phyloP scores from a whole-genome alignment of 1,139 yeast genomes.

The Pichia sp. region DNA sequence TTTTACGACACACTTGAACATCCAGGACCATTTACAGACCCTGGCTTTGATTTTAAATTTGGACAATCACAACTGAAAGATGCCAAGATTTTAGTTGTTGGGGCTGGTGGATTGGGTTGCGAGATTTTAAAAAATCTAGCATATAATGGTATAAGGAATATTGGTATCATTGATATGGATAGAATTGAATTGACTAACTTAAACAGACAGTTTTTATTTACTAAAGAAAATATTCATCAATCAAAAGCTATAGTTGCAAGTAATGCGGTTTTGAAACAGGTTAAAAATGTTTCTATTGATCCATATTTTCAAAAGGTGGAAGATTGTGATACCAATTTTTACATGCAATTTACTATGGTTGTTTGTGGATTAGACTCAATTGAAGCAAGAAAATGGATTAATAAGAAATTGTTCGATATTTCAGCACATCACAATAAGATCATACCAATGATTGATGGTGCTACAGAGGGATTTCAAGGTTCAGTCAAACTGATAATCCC shows the following conservation, averaged over 20 bases:
- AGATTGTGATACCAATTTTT: constrained; percentile 59
- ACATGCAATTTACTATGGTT: constrained; percentile 62
- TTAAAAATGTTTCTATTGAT: constrained; percentile 43
- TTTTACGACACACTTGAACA: too few species aligned
- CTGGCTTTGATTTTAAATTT: constrained; percentile 23
- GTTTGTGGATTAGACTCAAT: constrained; percentile 87
- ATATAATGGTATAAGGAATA: constrained; percentile 62
- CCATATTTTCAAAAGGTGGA: constrained; percentile 66
- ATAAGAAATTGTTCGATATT: constrained; percentile 56
- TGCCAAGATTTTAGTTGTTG: constrained; percentile 51
- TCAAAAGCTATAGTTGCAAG: constrained; percentile 83
- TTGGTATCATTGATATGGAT: constrained; percentile 91
- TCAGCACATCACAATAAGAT: constrained; percentile 32
- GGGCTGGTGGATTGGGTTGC: constrained; percentile 97
- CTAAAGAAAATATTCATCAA: constrained; percentile 68
- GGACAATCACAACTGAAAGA: constrained; percentile 25
- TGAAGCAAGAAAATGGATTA: constrained; percentile 90
- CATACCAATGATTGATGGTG: constrained; percentile 89
- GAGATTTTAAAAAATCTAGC: constrained; percentile 84
- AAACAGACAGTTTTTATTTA: constrained; percentile 87
- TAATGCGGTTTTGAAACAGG: constrained; percentile 43
- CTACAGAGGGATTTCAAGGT: constrained; percentile 92
- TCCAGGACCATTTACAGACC: constrained; percentile 28
- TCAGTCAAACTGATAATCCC: constrained; percentile 87
- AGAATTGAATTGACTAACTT: constrained; percentile 86